Conservation (phyloP, 1,139 yeast genomes). For the Yamadazyma oceani region DNA sequence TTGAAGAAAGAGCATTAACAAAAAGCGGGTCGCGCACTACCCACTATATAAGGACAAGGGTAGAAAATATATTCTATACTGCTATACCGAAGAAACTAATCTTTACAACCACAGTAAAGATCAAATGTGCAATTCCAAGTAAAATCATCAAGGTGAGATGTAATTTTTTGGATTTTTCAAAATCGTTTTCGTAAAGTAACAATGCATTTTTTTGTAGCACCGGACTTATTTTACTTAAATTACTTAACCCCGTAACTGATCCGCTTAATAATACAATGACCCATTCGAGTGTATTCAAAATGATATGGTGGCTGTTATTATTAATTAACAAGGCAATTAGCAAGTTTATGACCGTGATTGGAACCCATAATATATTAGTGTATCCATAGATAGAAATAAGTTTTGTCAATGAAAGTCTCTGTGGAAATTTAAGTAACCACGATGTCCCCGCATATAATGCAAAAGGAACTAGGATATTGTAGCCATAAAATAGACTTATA, state of each 20-base stretch:
- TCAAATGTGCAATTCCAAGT: slow-evolving; percentile 38
- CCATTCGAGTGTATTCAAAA: slow-evolving; percentile 48
- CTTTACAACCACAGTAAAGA: slow-evolving; percentile 48
- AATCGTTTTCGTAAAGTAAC: slow-evolving; percentile 28
- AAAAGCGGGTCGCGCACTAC: slow-evolving; percentile 2
- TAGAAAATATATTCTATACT: slow-evolving; percentile 3
- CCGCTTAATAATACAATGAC: slow-evolving; percentile 46
- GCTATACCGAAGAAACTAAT: slow-evolving; percentile 47
- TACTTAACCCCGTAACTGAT: slow-evolving; percentile 48
- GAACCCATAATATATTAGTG: slow-evolving; percentile 76
- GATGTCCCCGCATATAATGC: slow-evolving; percentile 50
- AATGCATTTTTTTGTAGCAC: slow-evolving; percentile 36
- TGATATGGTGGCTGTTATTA: slow-evolving; percentile 31
- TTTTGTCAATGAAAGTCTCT: slow-evolving; percentile 39
- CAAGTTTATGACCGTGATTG: slow-evolving; percentile 62
- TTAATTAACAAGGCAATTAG: slow-evolving; percentile 47
- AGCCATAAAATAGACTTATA: slow-evolving; percentile 68
- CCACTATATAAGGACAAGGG: too few species aligned
- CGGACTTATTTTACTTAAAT: slow-evolving; percentile 44
- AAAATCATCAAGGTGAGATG: slow-evolving; percentile 23
- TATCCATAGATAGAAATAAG: slow-evolving; percentile 72
- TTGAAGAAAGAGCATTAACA: too few species aligned
- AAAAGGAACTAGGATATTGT: slow-evolving; percentile 63
- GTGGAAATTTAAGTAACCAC: slow-evolving; percentile 42
- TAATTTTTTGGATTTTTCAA: slow-evolving; percentile 21